Base-by-base conservation (phyloP, 768 basidiomycete genomes). In the Lenzites betulinus region DNA sequence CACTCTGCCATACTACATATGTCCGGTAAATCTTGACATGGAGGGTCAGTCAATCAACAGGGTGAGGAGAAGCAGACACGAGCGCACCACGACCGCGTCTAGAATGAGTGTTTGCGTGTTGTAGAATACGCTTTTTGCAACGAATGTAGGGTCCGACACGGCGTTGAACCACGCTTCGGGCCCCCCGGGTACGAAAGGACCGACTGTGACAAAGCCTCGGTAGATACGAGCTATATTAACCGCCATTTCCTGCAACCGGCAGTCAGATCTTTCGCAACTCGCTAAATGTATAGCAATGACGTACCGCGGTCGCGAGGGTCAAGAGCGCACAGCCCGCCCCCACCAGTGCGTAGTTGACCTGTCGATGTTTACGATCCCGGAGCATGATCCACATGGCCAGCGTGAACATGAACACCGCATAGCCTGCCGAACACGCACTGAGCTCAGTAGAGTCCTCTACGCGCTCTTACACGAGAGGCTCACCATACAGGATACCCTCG, bases 1-100 rank as follows among this genome's bases (percentile, higher is more conserved):
- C 54, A 7, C 66, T 69, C 25, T 70, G 73, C 75, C 75, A 76
- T 23, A 72, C 73, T 18, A 68, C 66, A 33, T 75, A 75, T 11
- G 63, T 60, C 18, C 63, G 63, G 47, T 64, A 64, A 4, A 64
- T 64, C 63, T 64, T 22, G 16, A 13, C 8, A 7, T 8, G 12
- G n/a, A 36, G 18, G 41, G n/a, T 38, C 36, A 39, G 38, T 13
- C 6, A 39, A 7, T 39, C 4, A 4, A 39, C 6, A 39, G 20
- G 11, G 25, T 5, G 13, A 39, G 6, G 8, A 22, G 36, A 5
- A 18, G 8, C 42, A 33, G n/a, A 4, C 3, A 25, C 3, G 6
- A 33, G 51, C 66, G 41, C 23, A 67, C 68, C 28, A 69, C 66
- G 8, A 69, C 68, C 23, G 62, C 68, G 26, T 69, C 68, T 4